Evolutionary conservation across 140 eudicot species (phyloP).

Genomic region (Senecio squalidus): DNA sequence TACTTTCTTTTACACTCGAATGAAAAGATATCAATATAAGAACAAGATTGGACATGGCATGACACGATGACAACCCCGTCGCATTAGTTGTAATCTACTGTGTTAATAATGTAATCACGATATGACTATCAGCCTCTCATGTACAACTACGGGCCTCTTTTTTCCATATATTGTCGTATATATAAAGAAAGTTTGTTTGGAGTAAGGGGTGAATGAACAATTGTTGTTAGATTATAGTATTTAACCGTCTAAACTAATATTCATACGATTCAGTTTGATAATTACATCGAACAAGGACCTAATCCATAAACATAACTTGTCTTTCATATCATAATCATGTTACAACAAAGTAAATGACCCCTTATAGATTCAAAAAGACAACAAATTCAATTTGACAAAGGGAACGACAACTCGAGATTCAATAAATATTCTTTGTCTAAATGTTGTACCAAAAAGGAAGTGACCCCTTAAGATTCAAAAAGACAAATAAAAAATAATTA

Average conservation of each 20-base stretch:
- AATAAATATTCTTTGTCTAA: no score
- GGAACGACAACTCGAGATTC: no score
- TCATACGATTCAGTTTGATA: no score
- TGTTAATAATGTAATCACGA: background rate
- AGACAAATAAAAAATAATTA: background rate
- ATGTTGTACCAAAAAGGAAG: no score
- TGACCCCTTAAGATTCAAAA: background rate
- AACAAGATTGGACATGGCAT: background rate
- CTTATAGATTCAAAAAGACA: no score
- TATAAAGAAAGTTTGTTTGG: background rate
- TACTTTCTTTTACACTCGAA: background rate
- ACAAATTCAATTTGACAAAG: no score
- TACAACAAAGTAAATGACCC: no score
- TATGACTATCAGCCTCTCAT: background rate
- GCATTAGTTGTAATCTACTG: background rate
- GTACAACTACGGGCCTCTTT: background rate
- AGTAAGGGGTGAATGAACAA: background rate
- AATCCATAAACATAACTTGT: no score
- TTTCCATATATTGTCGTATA: background rate
- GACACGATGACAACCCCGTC: background rate
- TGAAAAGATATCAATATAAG: background rate
- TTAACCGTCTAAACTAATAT: no score
- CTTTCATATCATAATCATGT: no score
- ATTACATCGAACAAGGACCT: no score
- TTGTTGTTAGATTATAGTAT: background rate